These are phyloP conservation scores for Actinomortierella wolfii DNA, from an alignment of 371 early-diverging fungal species.

Conservation along the genomic window DNA sequence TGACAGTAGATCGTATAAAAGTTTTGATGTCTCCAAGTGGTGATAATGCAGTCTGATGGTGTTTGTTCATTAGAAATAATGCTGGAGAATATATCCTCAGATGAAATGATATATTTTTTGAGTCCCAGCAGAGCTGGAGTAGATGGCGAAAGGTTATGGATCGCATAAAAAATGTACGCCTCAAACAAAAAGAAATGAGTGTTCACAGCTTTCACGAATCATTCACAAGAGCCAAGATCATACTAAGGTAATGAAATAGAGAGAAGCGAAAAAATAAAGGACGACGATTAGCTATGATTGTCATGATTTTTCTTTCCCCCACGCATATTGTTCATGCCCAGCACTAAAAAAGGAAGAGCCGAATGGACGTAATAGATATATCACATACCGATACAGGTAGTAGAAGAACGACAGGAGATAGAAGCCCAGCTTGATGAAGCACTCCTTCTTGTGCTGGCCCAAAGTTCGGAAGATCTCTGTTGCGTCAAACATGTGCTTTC, in stretches of 20 bases:
- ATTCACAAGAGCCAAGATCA: slow-evolving; percentile 72
- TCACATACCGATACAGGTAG: slow-evolving; percentile 73
- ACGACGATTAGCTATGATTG: neutral
- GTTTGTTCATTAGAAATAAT: too few species aligned
- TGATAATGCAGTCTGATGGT: too few species aligned
- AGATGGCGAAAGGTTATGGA: neutral
- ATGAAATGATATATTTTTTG: slow-evolving; percentile 2
- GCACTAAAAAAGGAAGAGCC: slow-evolving; percentile 3
- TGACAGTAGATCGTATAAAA: neutral
- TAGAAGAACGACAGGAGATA: slow-evolving; percentile 94
- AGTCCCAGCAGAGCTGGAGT: slow-evolving; percentile 2
- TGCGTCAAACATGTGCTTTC: slow-evolving; percentile 92
- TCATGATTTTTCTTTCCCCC: neutral
- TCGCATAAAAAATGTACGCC: neutral
- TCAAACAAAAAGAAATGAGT: slow-evolving; percentile 1
- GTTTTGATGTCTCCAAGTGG: too few species aligned
- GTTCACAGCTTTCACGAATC: slow-evolving; percentile 23
- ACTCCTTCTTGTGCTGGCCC: slow-evolving; percentile 88
- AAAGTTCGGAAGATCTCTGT: slow-evolving; percentile 97
- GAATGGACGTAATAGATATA: neutral
- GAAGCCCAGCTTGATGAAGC: slow-evolving; percentile 93
- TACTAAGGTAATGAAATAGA: slow-evolving; percentile 35
- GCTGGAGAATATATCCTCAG: too few species aligned
- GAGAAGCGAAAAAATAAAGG: neutral
- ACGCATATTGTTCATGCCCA: neutral